Evolutionary conservation across 805 yeast species (phyloP), one percentile per base, ranked within the genome.

Genomic region (Starmerella vitae): DNA sequence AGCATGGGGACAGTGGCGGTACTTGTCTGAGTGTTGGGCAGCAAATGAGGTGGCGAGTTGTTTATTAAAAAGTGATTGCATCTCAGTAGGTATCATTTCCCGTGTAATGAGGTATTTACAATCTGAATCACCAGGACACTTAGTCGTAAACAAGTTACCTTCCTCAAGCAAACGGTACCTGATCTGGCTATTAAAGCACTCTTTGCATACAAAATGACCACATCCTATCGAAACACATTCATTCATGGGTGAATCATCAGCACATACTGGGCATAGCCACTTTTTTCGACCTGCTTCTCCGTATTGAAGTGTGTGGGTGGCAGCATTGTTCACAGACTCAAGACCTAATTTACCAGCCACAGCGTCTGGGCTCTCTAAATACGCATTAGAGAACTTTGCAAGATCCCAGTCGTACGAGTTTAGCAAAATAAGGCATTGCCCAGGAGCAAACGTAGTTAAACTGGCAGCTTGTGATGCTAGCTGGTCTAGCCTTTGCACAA

Each of bases 151-250:
- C 46, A 56, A n/a, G 12, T 30, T 52, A 10, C 61, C 57, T 18
- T 56, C 58, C 13, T 55, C 58, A 14, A 39, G 29, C 15, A 62
- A 48, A 40, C 67, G 65, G 35, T 66, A 71, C 5, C 60, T 51
- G 15, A 79, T 60, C 54, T 83, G 86, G 25, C 65, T 65, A 13
- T 61, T 53, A 55, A 78, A 86, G 57, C 98, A 88, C 10, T 60
- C 62, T 2, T 63, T 49, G 55, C 98, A 91, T 49, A 65, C 79
- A 37, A 62, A 64, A 57, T 88, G 95, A 7, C 66, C 68, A 57
- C 97, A 91, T 13, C 66, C 66, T 14, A 83, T 56, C 3, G 43
- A 14, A 7, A 22, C 30, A 12, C 28, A 20, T 4, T 31, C 25
- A 1, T 14, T 17, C 2, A 14, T 6, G n/a, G 24, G 26, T 20